phyloP scores from a whole-genome alignment of 768 basidiomycete genomes.

The Galerina sulciceps region DNA sequence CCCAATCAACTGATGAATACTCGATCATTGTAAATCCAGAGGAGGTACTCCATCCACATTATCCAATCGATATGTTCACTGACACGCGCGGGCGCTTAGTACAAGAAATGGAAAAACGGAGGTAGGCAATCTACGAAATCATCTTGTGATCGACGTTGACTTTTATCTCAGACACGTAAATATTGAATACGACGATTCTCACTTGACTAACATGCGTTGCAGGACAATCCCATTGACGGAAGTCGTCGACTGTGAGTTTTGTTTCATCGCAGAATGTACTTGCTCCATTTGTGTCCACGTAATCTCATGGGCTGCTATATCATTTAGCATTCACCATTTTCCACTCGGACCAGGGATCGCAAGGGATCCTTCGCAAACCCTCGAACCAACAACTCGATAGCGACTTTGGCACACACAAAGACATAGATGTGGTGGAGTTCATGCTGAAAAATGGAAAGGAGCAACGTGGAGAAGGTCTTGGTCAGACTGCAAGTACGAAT shows the following conservation, averaged over 20 bases:
- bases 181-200: constrained; percentile 41
- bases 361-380: constrained; percentile 73
- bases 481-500: constrained; percentile 23
- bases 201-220: constrained; percentile 17
- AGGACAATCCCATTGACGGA: constrained; percentile 74
- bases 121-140: constrained; percentile 46
- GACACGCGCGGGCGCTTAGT: constrained; percentile 43
- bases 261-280: background rate
- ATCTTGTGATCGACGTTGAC: constrained; percentile 11
- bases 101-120: constrained; percentile 79
- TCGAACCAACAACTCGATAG: constrained; percentile 87
- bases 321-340: constrained; percentile 71
- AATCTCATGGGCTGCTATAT: background rate
- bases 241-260: constrained; percentile 80
- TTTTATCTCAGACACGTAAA: constrained; percentile 68
- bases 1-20: constrained; percentile 74
- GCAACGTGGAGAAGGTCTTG: constrained; percentile 54
- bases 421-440: constrained; percentile 60
- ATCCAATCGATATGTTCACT: constrained; percentile 8
- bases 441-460: constrained; percentile 70
- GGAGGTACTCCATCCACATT: constrained; percentile 48
- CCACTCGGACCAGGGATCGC: constrained; percentile 71
- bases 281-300: background rate
- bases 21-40: constrained; percentile 66
- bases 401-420: constrained; percentile 66